Conservation (phyloP, 805 yeast species). For the Sugiyamaella mastotermitis region DNA sequence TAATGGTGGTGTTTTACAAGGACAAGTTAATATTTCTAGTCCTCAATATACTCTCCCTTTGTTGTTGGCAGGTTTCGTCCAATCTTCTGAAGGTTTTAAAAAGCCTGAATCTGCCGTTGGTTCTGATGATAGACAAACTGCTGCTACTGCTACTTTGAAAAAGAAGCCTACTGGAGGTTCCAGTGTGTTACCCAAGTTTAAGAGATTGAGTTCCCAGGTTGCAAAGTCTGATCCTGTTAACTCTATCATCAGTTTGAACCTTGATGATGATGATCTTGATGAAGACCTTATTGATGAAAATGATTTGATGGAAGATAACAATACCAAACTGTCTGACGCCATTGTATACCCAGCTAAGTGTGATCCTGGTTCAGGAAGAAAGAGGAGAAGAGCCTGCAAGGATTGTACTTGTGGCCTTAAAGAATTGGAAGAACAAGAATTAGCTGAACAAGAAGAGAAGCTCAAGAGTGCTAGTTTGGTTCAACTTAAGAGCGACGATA, state of each 20-base stretch:
- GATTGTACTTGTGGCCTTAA: constrained; percentile 97
- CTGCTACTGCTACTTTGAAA: constrained; percentile 17
- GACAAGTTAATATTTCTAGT: constrained; percentile 19
- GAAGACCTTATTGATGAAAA: constrained; percentile 54
- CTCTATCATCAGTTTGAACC: constrained; percentile 40
- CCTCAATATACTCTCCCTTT: constrained; percentile 42
- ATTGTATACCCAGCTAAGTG: constrained; percentile 57
- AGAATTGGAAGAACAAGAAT: constrained; percentile 61
- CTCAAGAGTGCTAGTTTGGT: constrained; percentile 46
- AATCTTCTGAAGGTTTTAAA: constrained; percentile 43
- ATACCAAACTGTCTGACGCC: constrained; percentile 25
- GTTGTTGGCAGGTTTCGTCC: constrained; percentile 59
- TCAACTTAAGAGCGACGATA: constrained; percentile 57
- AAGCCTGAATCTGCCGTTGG: constrained; percentile 40
- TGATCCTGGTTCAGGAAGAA: constrained; percentile 40
- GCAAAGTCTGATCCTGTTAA: constrained; percentile 32
- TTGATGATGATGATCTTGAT: constrained; percentile 35
- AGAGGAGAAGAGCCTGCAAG: constrained; percentile 90
- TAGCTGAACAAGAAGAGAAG: constrained; percentile 41
- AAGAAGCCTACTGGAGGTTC: constrained; percentile 9
- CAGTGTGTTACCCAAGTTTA: constrained; percentile 19
- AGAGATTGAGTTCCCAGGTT: constrained; percentile 41
- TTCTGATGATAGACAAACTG: constrained; percentile 17
- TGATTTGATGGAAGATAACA: constrained; percentile 41
- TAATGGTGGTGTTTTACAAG: constrained; percentile 29